Percentiles rank a stretch among this genome's conserved stretches.
phyloP scores from a whole-genome alignment of 2,329 filamentous ascomycete genomes.

The Neofusicoccum laricinum region DNA sequence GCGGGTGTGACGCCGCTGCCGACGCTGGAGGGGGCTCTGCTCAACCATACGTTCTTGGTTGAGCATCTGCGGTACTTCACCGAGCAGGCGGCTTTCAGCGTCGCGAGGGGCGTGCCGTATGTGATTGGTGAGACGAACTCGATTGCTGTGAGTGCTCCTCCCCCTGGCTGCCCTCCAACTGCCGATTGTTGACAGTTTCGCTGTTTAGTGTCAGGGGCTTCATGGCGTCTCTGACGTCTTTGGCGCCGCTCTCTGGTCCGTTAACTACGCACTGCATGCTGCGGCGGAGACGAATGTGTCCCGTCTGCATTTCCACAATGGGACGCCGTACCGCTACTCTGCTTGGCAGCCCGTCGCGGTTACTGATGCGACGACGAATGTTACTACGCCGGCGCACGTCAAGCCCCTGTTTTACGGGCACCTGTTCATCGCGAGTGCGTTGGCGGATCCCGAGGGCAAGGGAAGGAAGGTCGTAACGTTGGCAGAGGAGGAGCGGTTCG shows the following conservation, averaged over 20 bases:
- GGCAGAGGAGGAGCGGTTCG: background rate
- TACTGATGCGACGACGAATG: too few relatives aligned
- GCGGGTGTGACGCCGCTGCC: background rate
- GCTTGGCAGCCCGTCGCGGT: background rate
- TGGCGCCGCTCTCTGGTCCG: conserved; percentile 50
- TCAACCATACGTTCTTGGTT: background rate
- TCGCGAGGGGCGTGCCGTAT: conserved; percentile 12
- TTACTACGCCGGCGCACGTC: background rate
- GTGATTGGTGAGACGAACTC: conserved; percentile 31
- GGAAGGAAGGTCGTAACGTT: background rate
- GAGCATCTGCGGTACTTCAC: too few relatives aligned
- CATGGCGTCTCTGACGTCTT: conserved; percentile 45
- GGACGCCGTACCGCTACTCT: conserved; percentile 35
- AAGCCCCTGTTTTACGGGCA: conserved; percentile 1
- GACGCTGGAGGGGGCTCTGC: background rate
- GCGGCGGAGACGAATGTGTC: background rate
- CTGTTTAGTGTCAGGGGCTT: conserved; percentile 5
- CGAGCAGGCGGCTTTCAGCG: background rate
- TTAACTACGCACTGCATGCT: conserved; percentile 38
- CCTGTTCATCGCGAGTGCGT: background rate
- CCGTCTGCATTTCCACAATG: conserved; percentile 47
- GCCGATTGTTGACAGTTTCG: too few relatives aligned
- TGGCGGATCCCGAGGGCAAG: background rate
- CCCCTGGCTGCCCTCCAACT: background rate
- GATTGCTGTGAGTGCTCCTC: conserved; percentile 19